Evolutionary conservation across 2,329 filamentous ascomycete species (phyloP).

Genomic region (Trichophyton benhamiae): DNA sequence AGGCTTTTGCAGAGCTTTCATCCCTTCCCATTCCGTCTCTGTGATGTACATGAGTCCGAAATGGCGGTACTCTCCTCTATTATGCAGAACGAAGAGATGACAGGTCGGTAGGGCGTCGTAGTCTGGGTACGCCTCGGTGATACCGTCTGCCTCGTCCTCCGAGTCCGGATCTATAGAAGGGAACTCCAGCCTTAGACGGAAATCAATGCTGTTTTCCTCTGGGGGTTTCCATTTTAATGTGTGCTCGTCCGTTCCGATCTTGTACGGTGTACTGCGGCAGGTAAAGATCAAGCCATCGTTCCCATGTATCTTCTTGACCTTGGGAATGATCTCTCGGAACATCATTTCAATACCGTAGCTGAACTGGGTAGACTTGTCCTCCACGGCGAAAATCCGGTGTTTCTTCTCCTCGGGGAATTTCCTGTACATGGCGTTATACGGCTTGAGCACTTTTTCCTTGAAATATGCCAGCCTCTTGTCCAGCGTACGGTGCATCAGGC

Average conservation of each 20-base stretch:
- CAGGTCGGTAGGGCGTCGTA: slow-evolving; percentile 69
- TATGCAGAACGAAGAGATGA: slow-evolving; percentile 58
- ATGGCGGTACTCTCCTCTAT: slow-evolving; percentile 49
- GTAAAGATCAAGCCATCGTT: slow-evolving; percentile 98
- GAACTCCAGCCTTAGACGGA: slow-evolving; percentile 67
- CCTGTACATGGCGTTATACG: slow-evolving; percentile 61
- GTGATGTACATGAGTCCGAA: slow-evolving; percentile 60
- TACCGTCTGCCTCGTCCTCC: slow-evolving; percentile 54
- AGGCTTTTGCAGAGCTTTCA: slow-evolving; percentile 62
- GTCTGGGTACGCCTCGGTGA: slow-evolving; percentile 54
- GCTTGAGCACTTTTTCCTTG: slow-evolving; percentile 62
- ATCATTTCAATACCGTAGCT: slow-evolving; percentile 84
- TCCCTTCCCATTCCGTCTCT: slow-evolving; percentile 65
- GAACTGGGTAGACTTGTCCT: slow-evolving; percentile 81
- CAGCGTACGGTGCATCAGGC: slow-evolving; percentile 64
- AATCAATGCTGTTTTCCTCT: slow-evolving; percentile 90
- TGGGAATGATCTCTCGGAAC: slow-evolving; percentile 75
- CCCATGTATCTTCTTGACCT: slow-evolving; percentile 60
- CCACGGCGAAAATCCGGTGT: slow-evolving; percentile 65
- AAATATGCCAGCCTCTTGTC: slow-evolving; percentile 86
- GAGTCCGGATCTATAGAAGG: slow-evolving; percentile 56
- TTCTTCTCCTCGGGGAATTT: slow-evolving; percentile 59
- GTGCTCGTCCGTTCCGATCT: slow-evolving; percentile 78
- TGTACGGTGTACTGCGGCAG: slow-evolving; percentile 76
- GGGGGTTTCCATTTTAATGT: slow-evolving; percentile 98